These are phyloP conservation scores for Ophiostoma australiae DNA, from an alignment of 2,329 filamentous ascomycete species.

Conservation along the genomic window DNA sequence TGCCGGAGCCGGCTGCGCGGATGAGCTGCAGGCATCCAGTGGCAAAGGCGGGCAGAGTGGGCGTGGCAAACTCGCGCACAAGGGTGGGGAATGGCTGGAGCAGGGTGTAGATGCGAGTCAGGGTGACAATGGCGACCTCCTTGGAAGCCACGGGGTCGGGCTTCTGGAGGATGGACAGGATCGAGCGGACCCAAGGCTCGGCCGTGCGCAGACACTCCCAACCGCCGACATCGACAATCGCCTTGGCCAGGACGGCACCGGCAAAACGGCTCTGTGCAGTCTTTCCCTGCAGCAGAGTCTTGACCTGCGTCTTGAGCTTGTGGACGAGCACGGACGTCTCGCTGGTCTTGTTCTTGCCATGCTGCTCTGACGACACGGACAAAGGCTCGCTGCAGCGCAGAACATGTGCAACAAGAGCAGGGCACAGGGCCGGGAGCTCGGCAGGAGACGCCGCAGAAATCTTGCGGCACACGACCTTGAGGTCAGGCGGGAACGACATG, in stretches of 20 bases:
- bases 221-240: conserved; percentile 73
- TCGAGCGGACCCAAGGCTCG: conserved; percentile 69
- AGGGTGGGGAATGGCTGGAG: conserved; percentile 79
- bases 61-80: conserved; percentile 81
- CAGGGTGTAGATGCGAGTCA: conserved; percentile 78
- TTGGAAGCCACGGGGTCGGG: conserved; percentile 70
- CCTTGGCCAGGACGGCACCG: conserved; percentile 73
- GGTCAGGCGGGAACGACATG: conserved; percentile 49
- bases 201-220: conserved; percentile 73
- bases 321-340: conserved; percentile 69
- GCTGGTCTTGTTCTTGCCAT: conserved; percentile 47
- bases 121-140: conserved; percentile 67
- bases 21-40: conserved; percentile 65
- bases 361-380: conserved; percentile 54
- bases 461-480: conserved; percentile 62
- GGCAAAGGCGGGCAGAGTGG: conserved; percentile 69
- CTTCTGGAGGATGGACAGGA: conserved; percentile 74
- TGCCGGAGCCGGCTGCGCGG: conserved; percentile 41
- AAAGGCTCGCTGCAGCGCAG: conserved; percentile 56
- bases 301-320: conserved; percentile 74
- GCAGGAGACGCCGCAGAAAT: conserved; percentile 66
- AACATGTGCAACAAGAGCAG: conserved; percentile 60
- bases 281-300: conserved; percentile 71
- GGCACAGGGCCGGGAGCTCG: conserved; percentile 68
- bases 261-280: conserved; percentile 70